Base-by-base conservation (phyloP, 805 yeast genomes). In the Kuraishia molischiana region DNA sequence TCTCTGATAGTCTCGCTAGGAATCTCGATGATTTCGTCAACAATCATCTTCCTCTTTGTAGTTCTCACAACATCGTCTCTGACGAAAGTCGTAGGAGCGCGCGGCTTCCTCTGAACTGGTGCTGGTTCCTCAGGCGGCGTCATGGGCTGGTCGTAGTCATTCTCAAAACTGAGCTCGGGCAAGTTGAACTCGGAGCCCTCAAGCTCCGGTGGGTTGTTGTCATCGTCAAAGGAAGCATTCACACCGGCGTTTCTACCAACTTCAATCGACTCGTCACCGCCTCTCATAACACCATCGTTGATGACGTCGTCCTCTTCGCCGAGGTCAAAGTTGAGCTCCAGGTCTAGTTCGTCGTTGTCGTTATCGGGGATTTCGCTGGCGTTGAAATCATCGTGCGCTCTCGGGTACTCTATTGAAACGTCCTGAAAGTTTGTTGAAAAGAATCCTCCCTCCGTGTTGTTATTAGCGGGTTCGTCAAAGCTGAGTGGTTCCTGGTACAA, bases 331-430 rank as follows among this genome's bases (percentile, higher is more conserved):
- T 58, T 54, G 15, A 62, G 46, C 26, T 58, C 52, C 15, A 60
- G 41, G 24, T 56, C 59, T 21, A 54, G 40, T 28, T 52, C 58
- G 14, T 48, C 53, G 22, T 51, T 56, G 30, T 52, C 54, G n/a
- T n/a, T n/a, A 14, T 56, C 61, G 10, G 26, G 15, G 39, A 44
- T n/a, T 49, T 46, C 14, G 50, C 58, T 17, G 51, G 38, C 34
- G 17, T 50, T 58, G 40, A 56, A 61, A 6, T 51, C 53, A 19
- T 56, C 64, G 15, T 35, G 57, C 36, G 70, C 68, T 55, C 92
- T 72, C 8, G 81, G 85, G 32, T 77, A 48, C 53, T 85, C 95
- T 32, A 85, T 67, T 0, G 89, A 79, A 24, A 62, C 66, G 47
- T 79, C 81, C 32, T 66, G 38, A 9, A 49, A 61, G 10, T 8